Evolutionary conservation across 345 rosid genomes (phyloP).

Genomic region (Pistacia integerrima): DNA sequence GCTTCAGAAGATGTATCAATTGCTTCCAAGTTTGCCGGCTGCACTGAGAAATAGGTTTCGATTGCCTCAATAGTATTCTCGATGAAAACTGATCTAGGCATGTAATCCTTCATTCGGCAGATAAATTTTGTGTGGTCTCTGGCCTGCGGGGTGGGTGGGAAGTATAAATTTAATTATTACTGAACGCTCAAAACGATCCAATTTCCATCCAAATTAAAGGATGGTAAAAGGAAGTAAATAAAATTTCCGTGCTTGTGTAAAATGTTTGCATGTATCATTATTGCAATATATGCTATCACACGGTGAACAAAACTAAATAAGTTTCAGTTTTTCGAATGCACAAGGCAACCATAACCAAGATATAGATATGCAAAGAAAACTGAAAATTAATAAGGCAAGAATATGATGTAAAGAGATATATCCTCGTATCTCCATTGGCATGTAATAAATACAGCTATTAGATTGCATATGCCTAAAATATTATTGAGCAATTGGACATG

Average conservation of each 20-base stretch:
- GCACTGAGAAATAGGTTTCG: slow-evolving; percentile 49
- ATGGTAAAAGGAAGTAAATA: background rate
- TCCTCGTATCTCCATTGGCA: background rate
- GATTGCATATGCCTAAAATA: background rate
- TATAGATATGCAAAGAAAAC: too few relatives aligned
- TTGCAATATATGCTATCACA: background rate
- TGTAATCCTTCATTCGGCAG: slow-evolving; percentile 65
- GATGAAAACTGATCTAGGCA: slow-evolving; percentile 60
- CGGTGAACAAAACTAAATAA: background rate
- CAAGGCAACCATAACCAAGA: too few relatives aligned
- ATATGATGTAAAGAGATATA: too few relatives aligned
- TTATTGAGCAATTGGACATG: background rate
- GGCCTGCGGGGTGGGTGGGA: slow-evolving; percentile 41
- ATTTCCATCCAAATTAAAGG: background rate
- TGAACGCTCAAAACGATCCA: background rate
- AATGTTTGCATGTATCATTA: background rate
- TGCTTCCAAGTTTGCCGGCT: slow-evolving; percentile 27
- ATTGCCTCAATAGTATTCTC: slow-evolving; percentile 54
- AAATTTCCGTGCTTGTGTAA: background rate
- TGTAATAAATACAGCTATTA: background rate
- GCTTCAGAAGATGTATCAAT: slow-evolving; percentile 10
- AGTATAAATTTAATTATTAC: background rate
- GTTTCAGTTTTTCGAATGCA: background rate
- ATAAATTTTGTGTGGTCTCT: slow-evolving; percentile 69
- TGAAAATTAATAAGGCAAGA: too few relatives aligned